These are phyloP conservation scores for Mycena epipterygia DNA, from an alignment of 768 basidiomycete species.

Conservation along the genomic window DNA sequence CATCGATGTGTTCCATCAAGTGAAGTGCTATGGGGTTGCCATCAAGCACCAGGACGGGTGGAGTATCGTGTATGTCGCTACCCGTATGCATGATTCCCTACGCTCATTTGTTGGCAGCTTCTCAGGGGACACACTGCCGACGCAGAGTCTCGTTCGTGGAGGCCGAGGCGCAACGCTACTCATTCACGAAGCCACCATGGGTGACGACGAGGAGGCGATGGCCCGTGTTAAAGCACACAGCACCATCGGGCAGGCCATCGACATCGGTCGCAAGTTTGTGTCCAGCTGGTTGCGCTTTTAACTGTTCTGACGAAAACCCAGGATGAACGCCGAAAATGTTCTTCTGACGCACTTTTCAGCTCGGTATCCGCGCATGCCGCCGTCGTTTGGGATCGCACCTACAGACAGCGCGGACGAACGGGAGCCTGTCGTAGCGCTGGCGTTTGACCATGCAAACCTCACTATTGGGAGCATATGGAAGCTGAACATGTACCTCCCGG, in stretches of 20 bases:
- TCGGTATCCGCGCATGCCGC: conserved; percentile 91
- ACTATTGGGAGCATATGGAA: conserved; percentile 89
- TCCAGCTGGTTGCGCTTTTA: conserved; percentile 18
- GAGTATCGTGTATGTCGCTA: conserved; percentile 76
- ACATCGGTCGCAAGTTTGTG: conserved; percentile 76
- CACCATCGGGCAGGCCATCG: conserved; percentile 90
- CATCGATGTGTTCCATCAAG: conserved; percentile 82
- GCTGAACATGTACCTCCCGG: conserved; percentile 79
- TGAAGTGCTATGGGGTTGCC: conserved; percentile 78
- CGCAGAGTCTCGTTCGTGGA: conserved; percentile 71
- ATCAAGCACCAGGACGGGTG: conserved; percentile 79
- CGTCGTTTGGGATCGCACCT: conserved; percentile 50
- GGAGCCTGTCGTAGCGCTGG: conserved; percentile 74
- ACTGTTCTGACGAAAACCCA: conserved; percentile 42
- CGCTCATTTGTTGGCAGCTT: conserved; percentile 65
- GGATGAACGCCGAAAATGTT: conserved; percentile 88
- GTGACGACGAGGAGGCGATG: conserved; percentile 82
- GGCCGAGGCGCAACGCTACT: conserved; percentile 82
- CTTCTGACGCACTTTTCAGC: conserved; percentile 98
- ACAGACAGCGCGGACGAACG: conserved; percentile 26
- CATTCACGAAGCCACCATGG: conserved; percentile 96
- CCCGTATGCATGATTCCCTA: conserved; percentile 54
- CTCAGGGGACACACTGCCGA: conserved; percentile 92
- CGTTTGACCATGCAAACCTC: conserved; percentile 85
- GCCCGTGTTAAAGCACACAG: conserved; percentile 87